phyloP scores from a whole-genome alignment of 257 asterid genomes.

The Lithospermum erythrorhizon region DNA sequence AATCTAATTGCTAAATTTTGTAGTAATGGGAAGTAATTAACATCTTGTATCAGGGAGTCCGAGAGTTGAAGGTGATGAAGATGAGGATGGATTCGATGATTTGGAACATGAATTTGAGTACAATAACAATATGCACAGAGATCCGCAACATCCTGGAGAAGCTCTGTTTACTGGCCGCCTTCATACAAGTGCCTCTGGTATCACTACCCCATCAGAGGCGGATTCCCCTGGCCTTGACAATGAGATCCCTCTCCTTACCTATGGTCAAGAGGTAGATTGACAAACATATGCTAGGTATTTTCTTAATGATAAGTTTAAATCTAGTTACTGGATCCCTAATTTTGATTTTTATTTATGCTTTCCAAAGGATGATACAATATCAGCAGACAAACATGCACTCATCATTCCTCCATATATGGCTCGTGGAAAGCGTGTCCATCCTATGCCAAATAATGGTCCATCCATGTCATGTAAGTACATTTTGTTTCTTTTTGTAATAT shows the following conservation, averaged over 20 bases:
- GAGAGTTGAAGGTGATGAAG: constrained; percentile 94
- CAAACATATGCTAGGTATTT: constrained; percentile 7
- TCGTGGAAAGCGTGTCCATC: constrained; percentile 74
- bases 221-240: constrained; percentile 55
- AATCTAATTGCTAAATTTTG: neutral
- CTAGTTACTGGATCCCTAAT: constrained; percentile 2
- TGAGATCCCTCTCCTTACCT: constrained; percentile 88
- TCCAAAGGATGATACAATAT: constrained; percentile 74
- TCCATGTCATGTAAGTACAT: constrained; percentile 54
- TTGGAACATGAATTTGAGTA: constrained; percentile 81
- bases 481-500: neutral
- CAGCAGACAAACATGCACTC: constrained; percentile 93
- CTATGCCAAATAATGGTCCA: constrained; percentile 56
- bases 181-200: constrained; percentile 40
- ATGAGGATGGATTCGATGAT: constrained; percentile 91
- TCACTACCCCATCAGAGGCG: constrained; percentile 47
- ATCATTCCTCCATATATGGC: constrained; percentile 73
- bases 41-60: constrained; percentile 57
- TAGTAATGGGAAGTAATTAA: constrained; percentile 7
- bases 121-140: constrained; percentile 23
- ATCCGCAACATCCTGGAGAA: constrained; percentile 45
- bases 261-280: constrained; percentile 76
- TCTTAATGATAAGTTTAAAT: neutral
- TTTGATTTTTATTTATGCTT: constrained; percentile 12
- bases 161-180: constrained; percentile 41